Evolutionary conservation across 495 filamentous ascomycete species (phyloP).

Genomic region (Podospora pseudoanserina): DNA sequence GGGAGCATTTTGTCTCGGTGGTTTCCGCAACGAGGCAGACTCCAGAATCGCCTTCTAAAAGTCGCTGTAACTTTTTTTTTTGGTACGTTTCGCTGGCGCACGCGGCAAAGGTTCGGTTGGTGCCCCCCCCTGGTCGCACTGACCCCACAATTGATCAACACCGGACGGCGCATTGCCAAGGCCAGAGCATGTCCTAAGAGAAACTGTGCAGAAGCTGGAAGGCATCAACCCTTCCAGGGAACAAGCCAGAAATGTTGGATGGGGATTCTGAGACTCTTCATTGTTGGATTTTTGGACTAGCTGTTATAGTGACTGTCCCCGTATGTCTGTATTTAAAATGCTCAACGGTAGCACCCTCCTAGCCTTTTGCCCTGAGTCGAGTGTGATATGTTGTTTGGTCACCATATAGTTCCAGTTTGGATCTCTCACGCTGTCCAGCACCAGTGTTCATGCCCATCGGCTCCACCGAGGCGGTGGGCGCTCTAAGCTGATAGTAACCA

Average conservation of each 20-base stretch:
- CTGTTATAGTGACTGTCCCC: background rate
- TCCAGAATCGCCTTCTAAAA: background rate
- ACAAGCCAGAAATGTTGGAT: background rate
- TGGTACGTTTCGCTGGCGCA: background rate
- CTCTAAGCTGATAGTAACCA: background rate
- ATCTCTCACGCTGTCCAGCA: too few species aligned
- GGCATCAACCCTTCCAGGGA: background rate
- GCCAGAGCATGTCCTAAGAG: background rate
- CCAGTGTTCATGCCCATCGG: background rate
- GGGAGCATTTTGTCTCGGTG: slow-evolving; percentile 45
- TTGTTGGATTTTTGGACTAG: background rate
- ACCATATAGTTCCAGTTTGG: background rate
- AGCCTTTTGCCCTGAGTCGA: background rate
- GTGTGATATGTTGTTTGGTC: background rate
- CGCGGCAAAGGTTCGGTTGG: background rate
- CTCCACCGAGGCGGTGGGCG: too few species aligned
- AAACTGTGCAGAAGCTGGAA: background rate
- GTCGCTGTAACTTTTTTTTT: slow-evolving; percentile 1
- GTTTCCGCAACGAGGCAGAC: background rate
- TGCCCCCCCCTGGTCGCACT: background rate
- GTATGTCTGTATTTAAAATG: background rate
- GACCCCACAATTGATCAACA: background rate
- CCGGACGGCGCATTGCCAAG: background rate
- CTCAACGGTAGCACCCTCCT: background rate
- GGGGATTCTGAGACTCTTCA: background rate